phyloP scores from a whole-genome alignment of 148 eudicot genomes.

The Nepenthes gracilis region DNA sequence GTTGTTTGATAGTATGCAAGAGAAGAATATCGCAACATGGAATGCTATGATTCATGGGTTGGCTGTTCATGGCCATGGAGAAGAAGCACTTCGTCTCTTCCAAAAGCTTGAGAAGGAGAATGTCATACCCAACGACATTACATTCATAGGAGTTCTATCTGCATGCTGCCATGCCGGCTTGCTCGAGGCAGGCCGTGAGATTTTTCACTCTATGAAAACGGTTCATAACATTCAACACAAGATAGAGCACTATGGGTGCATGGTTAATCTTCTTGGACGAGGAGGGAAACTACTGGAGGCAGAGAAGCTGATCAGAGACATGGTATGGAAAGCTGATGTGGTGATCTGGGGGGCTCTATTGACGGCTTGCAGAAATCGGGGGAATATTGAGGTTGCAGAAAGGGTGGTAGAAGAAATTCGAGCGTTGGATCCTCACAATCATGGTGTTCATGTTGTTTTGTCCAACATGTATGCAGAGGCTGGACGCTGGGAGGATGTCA shows the following conservation, averaged over 20 bases:
- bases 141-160: slow-evolving; percentile 64
- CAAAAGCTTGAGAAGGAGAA: slow-evolving; percentile 22
- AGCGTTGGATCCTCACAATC: slow-evolving; percentile 57
- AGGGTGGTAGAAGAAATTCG: slow-evolving; percentile 53
- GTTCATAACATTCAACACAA: slow-evolving; percentile 44
- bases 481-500: slow-evolving; percentile 74
- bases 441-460: slow-evolving; percentile 69
- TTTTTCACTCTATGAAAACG: slow-evolving; percentile 42
- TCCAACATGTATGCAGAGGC: slow-evolving; percentile 85
- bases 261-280: slow-evolving; percentile 76
- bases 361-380: slow-evolving; percentile 49
- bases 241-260: slow-evolving; percentile 72
- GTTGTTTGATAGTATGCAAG: slow-evolving; percentile 49
- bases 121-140: slow-evolving; percentile 37
- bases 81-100: slow-evolving; percentile 49
- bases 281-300: slow-evolving; percentile 57
- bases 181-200: slow-evolving; percentile 40
- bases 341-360: slow-evolving; percentile 80
- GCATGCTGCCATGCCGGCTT: slow-evolving; percentile 83
- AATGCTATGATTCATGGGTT: slow-evolving; percentile 84
- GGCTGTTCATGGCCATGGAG: slow-evolving; percentile 67
- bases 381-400: slow-evolving; percentile 63
- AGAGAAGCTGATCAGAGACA: slow-evolving; percentile 51
- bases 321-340: slow-evolving; percentile 67
- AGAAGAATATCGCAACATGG: slow-evolving; percentile 64